phyloP scores from a whole-genome alignment of 169 alveolate genomes.

The Miamiensis avidus region DNA sequence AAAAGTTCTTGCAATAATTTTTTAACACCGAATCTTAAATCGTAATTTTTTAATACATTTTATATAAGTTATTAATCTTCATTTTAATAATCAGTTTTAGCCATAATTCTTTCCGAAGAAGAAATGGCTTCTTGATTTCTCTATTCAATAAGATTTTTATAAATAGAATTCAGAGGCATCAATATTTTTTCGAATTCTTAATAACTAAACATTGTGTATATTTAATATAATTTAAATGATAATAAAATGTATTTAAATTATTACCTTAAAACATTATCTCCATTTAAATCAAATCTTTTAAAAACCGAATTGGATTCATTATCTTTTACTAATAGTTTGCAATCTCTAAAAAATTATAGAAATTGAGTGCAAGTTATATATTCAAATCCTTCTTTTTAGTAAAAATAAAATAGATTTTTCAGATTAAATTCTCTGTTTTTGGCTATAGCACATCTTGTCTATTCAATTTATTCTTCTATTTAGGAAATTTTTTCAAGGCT shows the following conservation, averaged over 20 bases:
- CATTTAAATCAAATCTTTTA: not conserved
- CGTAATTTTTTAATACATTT: too few species aligned
- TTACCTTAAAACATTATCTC: not conserved
- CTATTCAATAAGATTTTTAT: too few species aligned
- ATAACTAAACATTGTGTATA: not conserved
- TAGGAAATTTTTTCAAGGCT: not conserved
- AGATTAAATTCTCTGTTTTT: not conserved
- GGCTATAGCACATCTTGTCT: not conserved
- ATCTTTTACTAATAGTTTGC: not conserved
- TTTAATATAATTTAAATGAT: too few species aligned
- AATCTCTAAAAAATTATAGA: not conserved
- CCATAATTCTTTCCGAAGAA: not conserved
- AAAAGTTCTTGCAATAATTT: too few species aligned
- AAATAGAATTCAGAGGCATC: not conserved
- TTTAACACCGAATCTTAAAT: too few species aligned
- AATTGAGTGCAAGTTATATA: not conserved
- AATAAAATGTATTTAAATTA: too few species aligned
- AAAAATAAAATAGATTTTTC: too few species aligned
- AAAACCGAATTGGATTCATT: too few species aligned
- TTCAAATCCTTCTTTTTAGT: not conserved
- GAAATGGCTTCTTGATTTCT: too few species aligned
- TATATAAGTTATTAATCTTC: not conserved
- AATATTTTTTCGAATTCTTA: not conserved
- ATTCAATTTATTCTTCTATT: not conserved
- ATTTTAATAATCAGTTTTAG: not conserved